A percentile compares a stretch with the other conserved stretches of the same genome.
These are phyloP conservation scores for Polygonum maritimum DNA, from an alignment of 148 eudicot genomes.

Conservation along the genomic window DNA sequence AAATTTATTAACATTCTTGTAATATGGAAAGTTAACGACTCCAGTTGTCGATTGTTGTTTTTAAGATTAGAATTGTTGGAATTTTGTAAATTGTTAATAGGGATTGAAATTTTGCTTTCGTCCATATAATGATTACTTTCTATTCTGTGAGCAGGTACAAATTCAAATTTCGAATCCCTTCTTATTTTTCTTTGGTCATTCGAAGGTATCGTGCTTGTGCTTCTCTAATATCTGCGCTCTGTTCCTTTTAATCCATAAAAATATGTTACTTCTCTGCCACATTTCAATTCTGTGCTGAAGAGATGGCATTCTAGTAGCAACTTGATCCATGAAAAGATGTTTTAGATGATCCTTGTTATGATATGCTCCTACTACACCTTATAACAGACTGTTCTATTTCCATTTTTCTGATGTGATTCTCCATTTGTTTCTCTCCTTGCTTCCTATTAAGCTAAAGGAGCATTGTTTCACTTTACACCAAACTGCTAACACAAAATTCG, in stretches of 20 bases:
- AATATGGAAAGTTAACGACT: background rate
- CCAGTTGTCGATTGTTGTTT: background rate
- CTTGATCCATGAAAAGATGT: background rate
- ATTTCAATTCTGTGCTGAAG: background rate
- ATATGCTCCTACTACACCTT: background rate
- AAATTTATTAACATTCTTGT: background rate
- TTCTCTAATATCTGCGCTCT: background rate
- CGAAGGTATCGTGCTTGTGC: slow-evolving; percentile 46
- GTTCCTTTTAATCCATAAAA: background rate
- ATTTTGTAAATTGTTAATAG: background rate
- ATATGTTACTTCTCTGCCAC: background rate
- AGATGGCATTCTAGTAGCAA: background rate
- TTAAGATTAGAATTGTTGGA: background rate
- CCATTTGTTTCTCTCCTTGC: background rate
- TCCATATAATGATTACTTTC: background rate
- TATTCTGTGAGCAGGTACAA: slow-evolving; percentile 61
- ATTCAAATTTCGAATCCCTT: slow-evolving; percentile 89
- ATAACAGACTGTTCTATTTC: background rate
- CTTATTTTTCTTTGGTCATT: slow-evolving; percentile 87
- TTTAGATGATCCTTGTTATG: background rate
- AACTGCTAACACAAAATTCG: background rate
- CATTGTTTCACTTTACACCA: background rate
- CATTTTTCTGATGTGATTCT: background rate
- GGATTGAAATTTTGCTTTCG: background rate
- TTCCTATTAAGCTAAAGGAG: background rate